Percentiles rank a stretch among this genome's conserved stretches.
Conservation (phyloP, 2,329 filamentous ascomycete genomes). For the Metarhizium humberi region DNA sequence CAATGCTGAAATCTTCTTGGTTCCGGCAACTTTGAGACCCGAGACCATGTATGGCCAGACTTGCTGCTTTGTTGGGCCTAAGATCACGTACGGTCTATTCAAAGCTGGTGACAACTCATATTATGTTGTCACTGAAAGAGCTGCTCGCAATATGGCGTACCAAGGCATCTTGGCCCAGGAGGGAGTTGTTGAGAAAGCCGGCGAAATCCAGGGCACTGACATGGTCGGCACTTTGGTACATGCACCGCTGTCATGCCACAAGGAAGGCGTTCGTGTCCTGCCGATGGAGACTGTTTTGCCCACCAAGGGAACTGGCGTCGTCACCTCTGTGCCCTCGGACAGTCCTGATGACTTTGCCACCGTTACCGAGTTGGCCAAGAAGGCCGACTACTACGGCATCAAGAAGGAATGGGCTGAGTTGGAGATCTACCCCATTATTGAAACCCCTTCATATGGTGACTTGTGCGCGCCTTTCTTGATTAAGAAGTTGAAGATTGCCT, state of each 20-base stretch:
- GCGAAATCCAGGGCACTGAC: constrained; percentile 66
- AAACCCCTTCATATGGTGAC: constrained; percentile 81
- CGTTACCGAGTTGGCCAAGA: constrained; percentile 79
- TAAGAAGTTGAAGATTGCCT: constrained; percentile 91
- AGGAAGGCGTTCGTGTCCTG: constrained; percentile 73
- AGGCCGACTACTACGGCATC: constrained; percentile 92
- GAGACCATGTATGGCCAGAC: constrained; percentile 99
- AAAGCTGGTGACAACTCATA: constrained; percentile 70
- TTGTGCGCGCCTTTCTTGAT: constrained; percentile 75
- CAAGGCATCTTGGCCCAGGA: constrained; percentile 77
- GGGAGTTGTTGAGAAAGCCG: constrained; percentile 64
- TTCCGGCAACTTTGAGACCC: constrained; percentile 84
- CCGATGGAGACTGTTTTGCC: constrained; percentile 93
- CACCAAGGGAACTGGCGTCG: constrained; percentile 92
- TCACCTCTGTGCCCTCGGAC: constrained; percentile 92
- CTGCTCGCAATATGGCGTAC: constrained; percentile 92
- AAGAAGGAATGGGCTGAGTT: constrained; percentile 93
- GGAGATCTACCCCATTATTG: constrained; percentile 81
- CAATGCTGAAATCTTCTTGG: constrained; percentile 73
- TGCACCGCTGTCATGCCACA: constrained; percentile 81
- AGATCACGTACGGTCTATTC: constrained; percentile 83
- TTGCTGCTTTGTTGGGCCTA: constrained; percentile 89
- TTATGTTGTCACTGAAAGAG: constrained; percentile 75
- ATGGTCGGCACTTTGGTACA: constrained; percentile 83
- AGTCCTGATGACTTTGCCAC: constrained; percentile 91